Evolutionary conservation across 495 filamentous ascomycete species (phyloP).

Genomic region (Neurospora africana): DNA sequence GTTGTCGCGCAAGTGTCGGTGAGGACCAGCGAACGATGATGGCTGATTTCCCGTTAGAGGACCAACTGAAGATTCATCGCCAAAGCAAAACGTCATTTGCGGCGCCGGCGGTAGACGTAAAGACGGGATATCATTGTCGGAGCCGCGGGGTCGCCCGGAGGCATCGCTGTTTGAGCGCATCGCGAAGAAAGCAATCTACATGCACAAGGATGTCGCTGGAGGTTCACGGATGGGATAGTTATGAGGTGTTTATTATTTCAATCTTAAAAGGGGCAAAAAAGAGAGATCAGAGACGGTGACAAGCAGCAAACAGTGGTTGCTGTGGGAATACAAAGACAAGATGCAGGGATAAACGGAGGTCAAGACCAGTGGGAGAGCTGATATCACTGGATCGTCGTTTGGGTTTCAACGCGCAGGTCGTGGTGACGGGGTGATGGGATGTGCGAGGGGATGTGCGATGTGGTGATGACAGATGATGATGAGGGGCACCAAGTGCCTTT

Average conservation of each 20-base stretch:
- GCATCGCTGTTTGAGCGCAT: slow-evolving; percentile 16
- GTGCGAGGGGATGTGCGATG: not conserved
- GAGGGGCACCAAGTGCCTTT: not conserved
- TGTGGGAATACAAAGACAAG: not conserved
- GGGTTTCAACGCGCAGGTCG: not conserved
- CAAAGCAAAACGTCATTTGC: slow-evolving; percentile 47
- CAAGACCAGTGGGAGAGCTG: not conserved
- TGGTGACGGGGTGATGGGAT: not conserved
- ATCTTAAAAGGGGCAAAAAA: not conserved
- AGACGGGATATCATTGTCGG: slow-evolving; percentile 17
- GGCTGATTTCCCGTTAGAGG: slow-evolving; percentile 23
- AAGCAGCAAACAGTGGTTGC: not conserved
- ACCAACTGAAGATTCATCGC: slow-evolving; percentile 42
- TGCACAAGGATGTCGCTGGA: not conserved
- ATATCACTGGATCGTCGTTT: not conserved
- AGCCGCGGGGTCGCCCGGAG: slow-evolving; percentile 15
- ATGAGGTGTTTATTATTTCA: not conserved
- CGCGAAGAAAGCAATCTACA: not conserved
- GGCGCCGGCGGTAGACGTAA: slow-evolving; percentile 20
- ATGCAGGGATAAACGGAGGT: not conserved
- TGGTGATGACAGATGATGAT: not conserved
- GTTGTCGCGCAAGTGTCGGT: slow-evolving; percentile 26
- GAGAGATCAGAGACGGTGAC: not conserved
- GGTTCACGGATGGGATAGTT: not conserved
- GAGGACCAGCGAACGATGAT: slow-evolving; percentile 11